phyloP scores from a whole-genome alignment of 768 basidiomycete species.

The Cystofilobasidium capitatum region DNA sequence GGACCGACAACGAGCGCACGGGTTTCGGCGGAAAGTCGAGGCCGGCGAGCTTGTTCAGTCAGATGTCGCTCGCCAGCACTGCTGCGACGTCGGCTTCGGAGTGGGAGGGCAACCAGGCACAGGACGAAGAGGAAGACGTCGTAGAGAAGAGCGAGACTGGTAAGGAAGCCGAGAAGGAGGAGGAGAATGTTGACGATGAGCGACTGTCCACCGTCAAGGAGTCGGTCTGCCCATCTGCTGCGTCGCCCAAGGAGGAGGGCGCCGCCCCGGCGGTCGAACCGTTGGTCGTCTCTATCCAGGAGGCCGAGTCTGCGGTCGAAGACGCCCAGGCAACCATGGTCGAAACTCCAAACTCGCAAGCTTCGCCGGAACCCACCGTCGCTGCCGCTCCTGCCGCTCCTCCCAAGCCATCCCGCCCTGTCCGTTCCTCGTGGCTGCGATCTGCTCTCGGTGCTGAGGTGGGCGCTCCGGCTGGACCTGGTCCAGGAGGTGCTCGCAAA shows the following conservation, averaged over 20 bases:
- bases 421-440: background rate
- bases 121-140: background rate
- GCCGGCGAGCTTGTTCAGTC: background rate
- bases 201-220: background rate
- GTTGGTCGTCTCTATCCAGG: no score
- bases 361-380: background rate
- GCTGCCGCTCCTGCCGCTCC: background rate
- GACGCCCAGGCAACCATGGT: background rate
- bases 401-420: background rate
- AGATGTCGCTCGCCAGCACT: background rate
- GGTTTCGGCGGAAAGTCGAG: background rate
- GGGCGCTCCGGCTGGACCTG: background rate
- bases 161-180: background rate
- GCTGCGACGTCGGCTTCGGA: background rate
- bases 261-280: no score
- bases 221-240: background rate
- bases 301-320: no score
- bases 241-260: no score
- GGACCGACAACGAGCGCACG: no score
- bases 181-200: background rate
- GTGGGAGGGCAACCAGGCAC: background rate
- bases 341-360: background rate
- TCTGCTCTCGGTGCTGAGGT: background rate
- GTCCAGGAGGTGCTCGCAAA: background rate
- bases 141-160: no score